These are phyloP conservation scores for Rhizopogon roseolus DNA, from an alignment of 768 basidiomycete species.

Conservation along the genomic window DNA sequence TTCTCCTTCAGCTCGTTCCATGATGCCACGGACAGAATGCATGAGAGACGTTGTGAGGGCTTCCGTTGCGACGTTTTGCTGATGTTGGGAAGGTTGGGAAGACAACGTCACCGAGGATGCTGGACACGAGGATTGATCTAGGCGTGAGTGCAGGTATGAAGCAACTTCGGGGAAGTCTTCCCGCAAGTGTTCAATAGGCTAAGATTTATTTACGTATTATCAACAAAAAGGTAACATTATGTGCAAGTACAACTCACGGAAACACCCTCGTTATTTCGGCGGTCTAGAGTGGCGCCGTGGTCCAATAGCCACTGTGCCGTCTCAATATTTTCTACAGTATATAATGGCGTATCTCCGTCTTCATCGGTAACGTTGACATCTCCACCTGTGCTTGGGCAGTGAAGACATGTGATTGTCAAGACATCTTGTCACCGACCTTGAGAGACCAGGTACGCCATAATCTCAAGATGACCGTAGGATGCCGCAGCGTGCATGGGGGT, in stretches of 20 bases:
- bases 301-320: slow-evolving; percentile 77
- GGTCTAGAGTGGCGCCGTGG: slow-evolving; percentile 63
- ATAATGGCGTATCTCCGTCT: slow-evolving; percentile 90
- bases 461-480: slow-evolving; percentile 77
- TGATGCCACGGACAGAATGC: slow-evolving; percentile 60
- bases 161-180: slow-evolving; percentile 73
- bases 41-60: slow-evolving; percentile 64
- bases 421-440: slow-evolving; percentile 39
- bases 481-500: slow-evolving; percentile 95
- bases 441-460: slow-evolving; percentile 75
- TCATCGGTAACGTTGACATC: slow-evolving; percentile 81
- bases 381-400: slow-evolving; percentile 49
- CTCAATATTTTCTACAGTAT: slow-evolving; percentile 78
- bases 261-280: slow-evolving; percentile 66
- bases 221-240: slow-evolving; percentile 7
- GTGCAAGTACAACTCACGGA: slow-evolving; percentile 48
- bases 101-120: slow-evolving; percentile 5
- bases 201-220: background rate
- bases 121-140: slow-evolving; percentile 11
- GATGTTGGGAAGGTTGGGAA: slow-evolving; percentile 53
- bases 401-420: background rate
- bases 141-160: slow-evolving; percentile 46
- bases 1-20: slow-evolving; percentile 50
- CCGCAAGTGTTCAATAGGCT: slow-evolving; percentile 68
- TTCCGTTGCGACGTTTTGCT: slow-evolving; percentile 67